phyloP scores from a whole-genome alignment of 2,329 filamentous ascomycete species.

The Neoascochyta sp. region DNA sequence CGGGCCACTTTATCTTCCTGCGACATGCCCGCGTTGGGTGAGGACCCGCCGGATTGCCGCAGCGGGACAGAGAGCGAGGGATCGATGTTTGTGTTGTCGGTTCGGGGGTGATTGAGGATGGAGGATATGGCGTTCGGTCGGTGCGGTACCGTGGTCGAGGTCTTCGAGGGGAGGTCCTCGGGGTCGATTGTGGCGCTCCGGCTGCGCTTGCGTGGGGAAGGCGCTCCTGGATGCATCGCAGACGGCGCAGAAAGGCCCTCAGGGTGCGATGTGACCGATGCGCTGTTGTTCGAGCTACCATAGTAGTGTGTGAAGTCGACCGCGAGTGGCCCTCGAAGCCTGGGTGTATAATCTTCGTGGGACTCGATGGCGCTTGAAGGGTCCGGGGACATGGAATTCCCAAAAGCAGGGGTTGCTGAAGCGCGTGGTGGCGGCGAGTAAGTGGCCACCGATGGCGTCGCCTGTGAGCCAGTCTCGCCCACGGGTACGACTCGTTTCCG shows the following conservation, averaged over 20 bases:
- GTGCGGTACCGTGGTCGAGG: slow-evolving; percentile 24
- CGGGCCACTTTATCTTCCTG: slow-evolving; percentile 30
- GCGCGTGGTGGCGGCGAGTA: slow-evolving; percentile 29
- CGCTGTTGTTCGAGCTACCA: slow-evolving; percentile 10
- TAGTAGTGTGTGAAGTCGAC: slow-evolving; percentile 39
- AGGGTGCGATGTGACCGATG: slow-evolving; percentile 14
- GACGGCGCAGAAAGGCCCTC: slow-evolving; percentile 8
- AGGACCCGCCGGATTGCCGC: slow-evolving; percentile 16
- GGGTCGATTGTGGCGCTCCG: slow-evolving; percentile 32
- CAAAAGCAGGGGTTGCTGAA: slow-evolving; percentile 28
- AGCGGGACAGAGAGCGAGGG: slow-evolving; percentile 26
- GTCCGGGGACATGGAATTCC: slow-evolving; percentile 36
- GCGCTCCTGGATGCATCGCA: slow-evolving; percentile 15
- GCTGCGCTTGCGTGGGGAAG: slow-evolving; percentile 35
- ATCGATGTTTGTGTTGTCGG: slow-evolving; percentile 31
- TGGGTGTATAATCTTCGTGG: slow-evolving; percentile 25
- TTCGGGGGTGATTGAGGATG: slow-evolving; percentile 28
- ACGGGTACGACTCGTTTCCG: slow-evolving; percentile 91
- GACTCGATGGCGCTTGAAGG: slow-evolving; percentile 27
- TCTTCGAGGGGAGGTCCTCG: slow-evolving; percentile 17
- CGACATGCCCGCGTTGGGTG: slow-evolving; percentile 12
- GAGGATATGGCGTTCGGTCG: slow-evolving; percentile 35
- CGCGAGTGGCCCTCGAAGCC: slow-evolving; percentile 30
- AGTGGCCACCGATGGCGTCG: slow-evolving; percentile 24
- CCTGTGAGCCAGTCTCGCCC: slow-evolving; percentile 43